phyloP scores from a whole-genome alignment of 106 monocot species.

The Allium fistulosum region DNA sequence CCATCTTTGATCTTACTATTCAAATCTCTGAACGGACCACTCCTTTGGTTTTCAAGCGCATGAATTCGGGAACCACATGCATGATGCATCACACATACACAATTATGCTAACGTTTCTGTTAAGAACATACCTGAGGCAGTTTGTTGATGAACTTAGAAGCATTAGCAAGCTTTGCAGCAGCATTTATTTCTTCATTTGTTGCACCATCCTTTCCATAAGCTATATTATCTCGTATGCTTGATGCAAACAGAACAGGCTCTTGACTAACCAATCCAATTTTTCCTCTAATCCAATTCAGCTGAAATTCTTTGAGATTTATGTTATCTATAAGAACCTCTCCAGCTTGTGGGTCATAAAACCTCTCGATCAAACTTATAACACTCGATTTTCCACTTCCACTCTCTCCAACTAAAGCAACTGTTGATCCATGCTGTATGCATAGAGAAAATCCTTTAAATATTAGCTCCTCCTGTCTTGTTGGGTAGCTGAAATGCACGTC shows the following conservation, averaged over 20 bases:
- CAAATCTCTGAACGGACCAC: too few species aligned
- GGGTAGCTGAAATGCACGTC: constrained; percentile 20
- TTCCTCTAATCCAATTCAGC: constrained; percentile 18
- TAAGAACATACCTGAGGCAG: constrained; percentile 12
- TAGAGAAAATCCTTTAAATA: constrained; percentile 15
- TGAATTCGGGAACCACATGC: too few species aligned
- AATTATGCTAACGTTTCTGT: too few species aligned
- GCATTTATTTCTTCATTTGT: constrained; percentile 18
- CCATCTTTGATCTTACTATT: too few species aligned
- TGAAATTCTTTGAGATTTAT: constrained; percentile 21
- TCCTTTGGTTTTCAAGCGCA: too few species aligned
- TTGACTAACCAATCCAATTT: constrained; percentile 19
- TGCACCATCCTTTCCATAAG: constrained; percentile 21
- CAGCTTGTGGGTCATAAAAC: constrained; percentile 22
- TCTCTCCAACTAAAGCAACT: constrained; percentile 22
- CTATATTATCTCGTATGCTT: constrained; percentile 16
- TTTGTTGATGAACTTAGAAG: constrained; percentile 17
- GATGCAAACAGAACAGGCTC: constrained; percentile 18
- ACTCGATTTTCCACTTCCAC: constrained; percentile 20
- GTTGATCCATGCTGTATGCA: constrained; percentile 12
- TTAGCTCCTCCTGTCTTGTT: constrained; percentile 14
- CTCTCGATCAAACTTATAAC: constrained; percentile 17
- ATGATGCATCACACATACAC: too few species aligned
- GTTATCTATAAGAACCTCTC: constrained; percentile 17
- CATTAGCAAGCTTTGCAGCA: constrained; percentile 17